Evolutionary conservation across 2,329 filamentous ascomycete species (phyloP).

Genomic region (Escovopsis sp.): DNA sequence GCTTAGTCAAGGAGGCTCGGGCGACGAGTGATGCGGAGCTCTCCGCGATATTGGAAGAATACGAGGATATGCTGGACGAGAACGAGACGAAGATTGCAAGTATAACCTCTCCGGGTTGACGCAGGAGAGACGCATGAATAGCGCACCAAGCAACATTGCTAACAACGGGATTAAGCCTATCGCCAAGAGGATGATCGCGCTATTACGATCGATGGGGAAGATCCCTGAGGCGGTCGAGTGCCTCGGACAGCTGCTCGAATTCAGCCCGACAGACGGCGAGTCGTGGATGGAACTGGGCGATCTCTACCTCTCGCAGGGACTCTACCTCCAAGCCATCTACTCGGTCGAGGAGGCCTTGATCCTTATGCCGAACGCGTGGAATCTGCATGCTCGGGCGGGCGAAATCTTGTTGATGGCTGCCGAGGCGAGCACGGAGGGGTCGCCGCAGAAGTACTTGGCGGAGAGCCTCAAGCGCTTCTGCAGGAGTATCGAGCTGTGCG

Average conservation of each 20-base stretch:
- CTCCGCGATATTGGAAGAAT: slow-evolving; percentile 56
- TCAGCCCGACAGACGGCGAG: slow-evolving; percentile 79
- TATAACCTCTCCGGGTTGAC: neutral
- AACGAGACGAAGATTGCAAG: slow-evolving; percentile 69
- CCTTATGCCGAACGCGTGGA: slow-evolving; percentile 85
- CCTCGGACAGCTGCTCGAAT: slow-evolving; percentile 61
- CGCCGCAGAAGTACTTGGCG: slow-evolving; percentile 38
- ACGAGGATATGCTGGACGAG: slow-evolving; percentile 57
- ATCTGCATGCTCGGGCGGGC: slow-evolving; percentile 75
- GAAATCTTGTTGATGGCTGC: slow-evolving; percentile 66
- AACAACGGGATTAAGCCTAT: slow-evolving; percentile 50
- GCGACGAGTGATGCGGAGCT: slow-evolving; percentile 52
- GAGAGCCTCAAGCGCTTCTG: slow-evolving; percentile 76
- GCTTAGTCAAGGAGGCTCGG: slow-evolving; percentile 70
- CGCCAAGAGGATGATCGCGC: slow-evolving; percentile 66
- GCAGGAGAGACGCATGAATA: slow-evolving; percentile 2
- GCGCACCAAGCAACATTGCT: too few species aligned
- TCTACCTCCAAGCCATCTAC: slow-evolving; percentile 73
- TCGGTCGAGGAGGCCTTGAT: slow-evolving; percentile 83
- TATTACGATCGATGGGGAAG: slow-evolving; percentile 60
- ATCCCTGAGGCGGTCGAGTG: slow-evolving; percentile 57
- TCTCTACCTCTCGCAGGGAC: slow-evolving; percentile 64
- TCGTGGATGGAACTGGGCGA: slow-evolving; percentile 86
- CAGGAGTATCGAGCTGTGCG: slow-evolving; percentile 83
- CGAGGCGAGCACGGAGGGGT: slow-evolving; percentile 24